phyloP scores from a whole-genome alignment of 495 filamentous ascomycete genomes.

The Glarea lozoyensis region DNA sequence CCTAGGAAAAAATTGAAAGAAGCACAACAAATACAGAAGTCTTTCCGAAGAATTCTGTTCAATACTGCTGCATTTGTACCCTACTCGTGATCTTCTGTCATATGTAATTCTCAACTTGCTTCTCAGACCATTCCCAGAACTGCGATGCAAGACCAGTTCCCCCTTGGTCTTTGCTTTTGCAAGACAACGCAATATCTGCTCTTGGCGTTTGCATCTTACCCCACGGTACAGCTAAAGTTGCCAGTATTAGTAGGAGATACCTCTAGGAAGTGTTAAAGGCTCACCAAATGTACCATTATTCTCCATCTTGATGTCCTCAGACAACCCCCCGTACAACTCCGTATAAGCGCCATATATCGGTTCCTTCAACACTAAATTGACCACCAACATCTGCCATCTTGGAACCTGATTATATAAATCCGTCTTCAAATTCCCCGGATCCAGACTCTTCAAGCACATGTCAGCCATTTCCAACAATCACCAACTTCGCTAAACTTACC shows the following conservation, averaged over 20 bases:
- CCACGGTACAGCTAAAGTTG: too few relatives aligned
- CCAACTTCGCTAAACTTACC: conserved; percentile 6
- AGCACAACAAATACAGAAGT: too few relatives aligned
- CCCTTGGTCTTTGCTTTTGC: conserved; percentile 14
- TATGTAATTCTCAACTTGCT: too few relatives aligned
- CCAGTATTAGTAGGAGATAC: too few relatives aligned
- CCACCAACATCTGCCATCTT: conserved; percentile 6
- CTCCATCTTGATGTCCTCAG: conserved; percentile 24
- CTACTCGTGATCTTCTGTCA: too few relatives aligned
- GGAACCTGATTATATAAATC: conserved; percentile 19
- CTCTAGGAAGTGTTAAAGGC: too few relatives aligned
- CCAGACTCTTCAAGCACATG: conserved; percentile 15
- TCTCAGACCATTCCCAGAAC: too few relatives aligned
- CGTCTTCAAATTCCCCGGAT: conserved; percentile 30
- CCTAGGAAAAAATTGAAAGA: too few relatives aligned
- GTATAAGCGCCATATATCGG: conserved; percentile 34
- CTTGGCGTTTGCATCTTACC: conserved; percentile 19
- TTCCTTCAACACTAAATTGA: conserved; percentile 7
- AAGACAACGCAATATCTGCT: conserved; percentile 10
- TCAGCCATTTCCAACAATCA: neutral
- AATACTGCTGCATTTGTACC: too few relatives aligned
- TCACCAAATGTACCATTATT: conserved; percentile 16
- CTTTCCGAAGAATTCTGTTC: too few relatives aligned
- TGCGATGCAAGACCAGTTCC: conserved; percentile 21
- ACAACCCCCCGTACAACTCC: conserved; percentile 34